Base-by-base conservation (phyloP, 2,329 filamentous ascomycete genomes). In the Allantophomopsis cytisporea region DNA sequence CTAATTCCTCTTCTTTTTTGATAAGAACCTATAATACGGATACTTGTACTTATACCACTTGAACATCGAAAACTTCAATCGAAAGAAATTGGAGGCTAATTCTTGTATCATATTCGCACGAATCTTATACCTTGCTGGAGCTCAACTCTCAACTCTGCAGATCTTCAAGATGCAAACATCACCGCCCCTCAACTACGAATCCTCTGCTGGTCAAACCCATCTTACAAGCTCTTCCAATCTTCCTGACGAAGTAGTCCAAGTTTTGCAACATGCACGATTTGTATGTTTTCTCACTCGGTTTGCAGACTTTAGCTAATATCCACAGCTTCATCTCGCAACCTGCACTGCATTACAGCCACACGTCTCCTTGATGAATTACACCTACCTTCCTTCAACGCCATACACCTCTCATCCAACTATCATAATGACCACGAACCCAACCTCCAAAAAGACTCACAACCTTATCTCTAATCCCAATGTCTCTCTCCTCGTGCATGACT, bases 351-450 rank as follows among this genome's bases (percentile, higher is more conserved):
- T 91, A 54, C 69, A 78, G 46, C 91, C 91, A 8, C 86, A 96
- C 59, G 85, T 96, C 48, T 93, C 87, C 31, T 76, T 98, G 47
- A 98, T 98, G 91, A 95, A 94, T 68, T 96, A 96, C 67, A 96
- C 91, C 55, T 96, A 95, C 63, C 81, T 98, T 16, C 82, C 87
- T 31, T 77, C 71, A 5, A 84, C 83, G 13, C 79, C 77, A 31
- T 81, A 77, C 60, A 71, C 74, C 31, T 55, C 70, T 38, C 62
- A 65, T n/a, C 80, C 86, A n/a, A 82, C 87, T 47, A 93, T 96
- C 55, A 82, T 96, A 68, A 88, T 89, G 83, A 96, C 91, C 41
- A 93, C 83, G 35, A 86, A 86, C 50, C 76, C 80, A 1, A 73
- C 76, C 41, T 85, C 80, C 30, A 80, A 78, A 50, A 91, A 89